Percentiles rank a stretch among this genome's conserved stretches.
Conservation (phyloP, 2,329 filamentous ascomycete genomes). For the Fusarium hainanense region DNA sequence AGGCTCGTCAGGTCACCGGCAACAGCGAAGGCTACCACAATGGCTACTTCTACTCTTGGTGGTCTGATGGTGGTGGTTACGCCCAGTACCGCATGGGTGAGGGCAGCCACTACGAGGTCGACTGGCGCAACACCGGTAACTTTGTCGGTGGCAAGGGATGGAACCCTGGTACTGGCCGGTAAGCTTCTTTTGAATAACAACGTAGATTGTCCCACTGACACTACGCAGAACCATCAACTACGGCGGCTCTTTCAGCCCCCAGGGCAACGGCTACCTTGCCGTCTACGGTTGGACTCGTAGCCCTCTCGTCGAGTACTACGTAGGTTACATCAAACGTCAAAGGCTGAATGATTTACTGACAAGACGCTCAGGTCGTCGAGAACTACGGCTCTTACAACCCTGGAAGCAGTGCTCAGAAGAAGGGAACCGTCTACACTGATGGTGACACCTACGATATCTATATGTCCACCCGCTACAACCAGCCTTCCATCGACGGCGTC, state of each 20-base stretch:
- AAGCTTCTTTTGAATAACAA: background rate
- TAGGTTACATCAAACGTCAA: background rate
- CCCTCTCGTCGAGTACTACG: constrained; percentile 23
- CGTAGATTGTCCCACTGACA: background rate
- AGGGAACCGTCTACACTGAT: constrained; percentile 18
- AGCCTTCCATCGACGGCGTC: background rate
- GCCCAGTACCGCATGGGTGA: constrained; percentile 9
- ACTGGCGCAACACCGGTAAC: constrained; percentile 25
- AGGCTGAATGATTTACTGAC: too few species aligned
- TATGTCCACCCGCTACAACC: background rate
- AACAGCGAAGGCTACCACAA: constrained; percentile 15
- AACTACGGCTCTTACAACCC: constrained; percentile 13
- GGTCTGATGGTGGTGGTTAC: constrained; percentile 16
- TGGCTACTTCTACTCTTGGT: constrained; percentile 30
- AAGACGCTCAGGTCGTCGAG: constrained; percentile 1
- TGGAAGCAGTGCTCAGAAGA: background rate
- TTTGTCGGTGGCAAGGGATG: constrained; percentile 24
- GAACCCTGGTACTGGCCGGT: constrained; percentile 26
- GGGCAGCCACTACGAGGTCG: constrained; percentile 7
- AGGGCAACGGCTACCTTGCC: constrained; percentile 17
- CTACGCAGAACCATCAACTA: constrained; percentile 15
- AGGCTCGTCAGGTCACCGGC: constrained; percentile 11
- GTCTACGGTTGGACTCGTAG: constrained; percentile 20
- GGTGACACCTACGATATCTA: constrained; percentile 21
- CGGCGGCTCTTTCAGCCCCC: constrained; percentile 11